Evolutionary conservation across 305 asterid genomes (phyloP).

Genomic region (Ruellia speciosa): DNA sequence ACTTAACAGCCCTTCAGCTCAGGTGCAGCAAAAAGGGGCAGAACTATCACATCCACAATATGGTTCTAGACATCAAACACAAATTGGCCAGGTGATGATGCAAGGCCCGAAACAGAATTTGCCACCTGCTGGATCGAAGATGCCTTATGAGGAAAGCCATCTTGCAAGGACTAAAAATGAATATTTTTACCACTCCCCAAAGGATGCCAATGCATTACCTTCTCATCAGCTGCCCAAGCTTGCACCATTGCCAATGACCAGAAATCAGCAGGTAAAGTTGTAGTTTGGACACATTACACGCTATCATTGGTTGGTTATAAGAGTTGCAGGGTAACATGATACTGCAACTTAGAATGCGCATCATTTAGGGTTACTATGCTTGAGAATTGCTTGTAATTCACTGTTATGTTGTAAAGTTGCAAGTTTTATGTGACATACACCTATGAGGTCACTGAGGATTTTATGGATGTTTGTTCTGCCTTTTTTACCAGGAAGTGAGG

Average conservation of each 20-base stretch:
- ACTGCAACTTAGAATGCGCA: neutral
- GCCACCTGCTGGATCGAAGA: conserved; percentile 48
- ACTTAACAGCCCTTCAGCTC: conserved; percentile 36
- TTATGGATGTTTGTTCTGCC: conserved; percentile 19
- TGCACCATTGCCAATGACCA: conserved; percentile 65
- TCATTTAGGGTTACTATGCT: neutral
- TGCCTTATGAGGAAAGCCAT: conserved; percentile 54
- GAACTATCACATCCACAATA: conserved; percentile 40
- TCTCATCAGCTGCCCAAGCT: conserved; percentile 71
- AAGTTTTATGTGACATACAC: conserved; percentile 5
- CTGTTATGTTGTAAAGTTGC: conserved; percentile 6
- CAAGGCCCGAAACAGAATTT: conserved; percentile 54
- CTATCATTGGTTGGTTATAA: neutral
- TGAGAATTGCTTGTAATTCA: conserved; percentile 4
- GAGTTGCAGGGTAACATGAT: conserved; percentile 1
- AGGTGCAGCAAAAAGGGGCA: conserved; percentile 40
- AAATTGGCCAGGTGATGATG: conserved; percentile 43
- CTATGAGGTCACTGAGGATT: conserved; percentile 9
- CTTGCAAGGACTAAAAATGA: conserved; percentile 61
- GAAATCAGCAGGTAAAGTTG: conserved; percentile 61
- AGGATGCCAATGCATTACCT: conserved; percentile 42
- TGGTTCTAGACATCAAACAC: conserved; percentile 55
- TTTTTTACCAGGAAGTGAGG: conserved; percentile 55
- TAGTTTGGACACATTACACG: conserved; percentile 7
- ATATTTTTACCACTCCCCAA: conserved; percentile 35